Evolutionary conservation across 148 eudicot species (phyloP).

Genomic region (Selenicereus undatus): DNA sequence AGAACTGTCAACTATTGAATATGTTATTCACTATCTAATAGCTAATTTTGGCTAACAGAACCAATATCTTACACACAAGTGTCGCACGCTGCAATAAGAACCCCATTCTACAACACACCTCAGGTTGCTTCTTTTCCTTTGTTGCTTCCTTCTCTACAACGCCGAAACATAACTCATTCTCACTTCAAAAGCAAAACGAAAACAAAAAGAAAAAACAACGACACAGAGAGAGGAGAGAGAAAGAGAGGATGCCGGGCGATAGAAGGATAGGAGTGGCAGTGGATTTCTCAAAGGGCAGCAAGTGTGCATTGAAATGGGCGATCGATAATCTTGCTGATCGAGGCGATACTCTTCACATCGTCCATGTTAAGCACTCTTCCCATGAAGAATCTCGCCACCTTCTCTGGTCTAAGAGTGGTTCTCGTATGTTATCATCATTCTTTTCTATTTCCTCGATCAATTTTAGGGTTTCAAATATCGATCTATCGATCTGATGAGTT

Average conservation of each 20-base stretch:
- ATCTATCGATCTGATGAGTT: slow-evolving; percentile 5
- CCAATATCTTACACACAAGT: too few species aligned
- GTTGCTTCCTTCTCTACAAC: too few species aligned
- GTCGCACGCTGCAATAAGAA: too few species aligned
- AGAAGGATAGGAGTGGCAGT: slow-evolving; percentile 30
- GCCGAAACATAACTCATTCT: too few species aligned
- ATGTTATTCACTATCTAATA: too few species aligned
- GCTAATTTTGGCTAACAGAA: too few species aligned
- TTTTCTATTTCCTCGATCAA: background rate
- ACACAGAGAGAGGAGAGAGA: background rate
- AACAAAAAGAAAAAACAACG: background rate
- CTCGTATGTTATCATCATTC: slow-evolving; percentile 47
- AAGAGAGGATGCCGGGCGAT: slow-evolving; percentile 23
- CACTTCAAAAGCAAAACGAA: too few species aligned
- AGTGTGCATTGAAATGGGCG: slow-evolving; percentile 77
- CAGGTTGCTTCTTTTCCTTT: too few species aligned
- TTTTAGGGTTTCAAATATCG: background rate
- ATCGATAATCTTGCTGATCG: slow-evolving; percentile 67
- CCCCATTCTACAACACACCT: too few species aligned
- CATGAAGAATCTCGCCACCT: slow-evolving; percentile 46
- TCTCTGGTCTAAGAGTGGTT: slow-evolving; percentile 67
- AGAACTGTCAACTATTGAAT: too few species aligned
- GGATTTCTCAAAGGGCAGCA: slow-evolving; percentile 62
- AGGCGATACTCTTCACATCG: slow-evolving; percentile 62
- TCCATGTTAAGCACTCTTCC: slow-evolving; percentile 53